Conservation (phyloP, 1,139 yeast genomes). For the Suhomyces chickasaworum region DNA sequence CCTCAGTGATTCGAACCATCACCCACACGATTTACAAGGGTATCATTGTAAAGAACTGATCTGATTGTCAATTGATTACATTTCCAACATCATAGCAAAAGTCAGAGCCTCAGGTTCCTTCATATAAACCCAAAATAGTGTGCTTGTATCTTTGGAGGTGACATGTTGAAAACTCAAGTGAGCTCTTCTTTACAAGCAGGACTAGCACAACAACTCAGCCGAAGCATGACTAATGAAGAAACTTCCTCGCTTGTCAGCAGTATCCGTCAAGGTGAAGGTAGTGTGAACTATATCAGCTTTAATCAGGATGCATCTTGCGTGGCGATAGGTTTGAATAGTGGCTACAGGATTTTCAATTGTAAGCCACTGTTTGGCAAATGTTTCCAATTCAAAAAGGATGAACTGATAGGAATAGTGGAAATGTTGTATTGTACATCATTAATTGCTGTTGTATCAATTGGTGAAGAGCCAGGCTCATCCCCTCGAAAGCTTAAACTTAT, state of each 20-base stretch:
- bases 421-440: constrained; percentile 91
- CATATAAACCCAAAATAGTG: too few relatives aligned
- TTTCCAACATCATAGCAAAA: neutral
- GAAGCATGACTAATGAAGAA: constrained; percentile 15
- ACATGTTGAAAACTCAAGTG: constrained; percentile 21
- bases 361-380: constrained; percentile 82
- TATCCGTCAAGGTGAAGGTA: constrained; percentile 17
- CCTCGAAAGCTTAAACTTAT: constrained; percentile 80
- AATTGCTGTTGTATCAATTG: constrained; percentile 83
- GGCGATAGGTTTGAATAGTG: constrained; percentile 74
- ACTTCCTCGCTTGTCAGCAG: constrained; percentile 12
- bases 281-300: constrained; percentile 66
- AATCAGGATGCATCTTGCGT: constrained; percentile 91
- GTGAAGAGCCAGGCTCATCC: constrained; percentile 78
- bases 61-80: neutral
- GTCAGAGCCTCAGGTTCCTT: too few relatives aligned
- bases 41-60: too few relatives aligned
- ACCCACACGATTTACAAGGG: neutral
- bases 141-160: neutral
- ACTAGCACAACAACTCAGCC: constrained; percentile 14
- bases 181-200: constrained; percentile 16
- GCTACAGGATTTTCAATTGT: constrained; percentile 86
- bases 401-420: constrained; percentile 74
- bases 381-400: constrained; percentile 51
- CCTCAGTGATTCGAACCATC: neutral